Evolutionary conservation across 768 basidiomycete species (phyloP).

Genomic region (Xerocomellus amylosporus): DNA sequence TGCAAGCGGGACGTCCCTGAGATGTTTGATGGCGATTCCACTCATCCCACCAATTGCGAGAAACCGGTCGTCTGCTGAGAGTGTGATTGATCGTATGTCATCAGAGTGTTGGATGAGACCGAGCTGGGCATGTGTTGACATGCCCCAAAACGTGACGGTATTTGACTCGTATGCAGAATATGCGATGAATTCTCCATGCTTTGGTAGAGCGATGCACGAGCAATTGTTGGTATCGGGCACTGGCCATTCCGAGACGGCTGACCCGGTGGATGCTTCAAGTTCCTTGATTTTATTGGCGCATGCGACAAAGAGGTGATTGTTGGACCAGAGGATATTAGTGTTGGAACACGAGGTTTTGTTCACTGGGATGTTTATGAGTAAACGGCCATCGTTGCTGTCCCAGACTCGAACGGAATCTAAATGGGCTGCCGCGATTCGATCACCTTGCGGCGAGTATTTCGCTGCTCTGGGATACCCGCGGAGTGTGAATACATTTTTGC

Average conservation of each 20-base stretch:
- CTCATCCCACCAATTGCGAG: background rate
- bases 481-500: background rate
- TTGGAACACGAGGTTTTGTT: too few relatives aligned
- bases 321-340: too few relatives aligned
- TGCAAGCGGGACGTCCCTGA: too few relatives aligned
- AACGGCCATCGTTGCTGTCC: background rate
- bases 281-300: background rate
- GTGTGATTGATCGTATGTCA: background rate
- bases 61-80: background rate
- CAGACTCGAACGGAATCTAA: background rate
- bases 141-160: background rate
- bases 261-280: background rate
- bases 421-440: background rate
- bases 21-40: background rate
- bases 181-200: background rate
- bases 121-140: background rate
- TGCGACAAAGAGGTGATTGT: background rate
- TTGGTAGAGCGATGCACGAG: background rate
- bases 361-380: background rate
- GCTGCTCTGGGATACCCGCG: rapidly evolving
- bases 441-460: background rate
- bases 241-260: background rate
- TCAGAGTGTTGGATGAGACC: background rate
- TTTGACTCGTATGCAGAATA: background rate
- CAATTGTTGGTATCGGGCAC: too few relatives aligned